phyloP scores from a whole-genome alignment of 371 early-diverging fungal species.

The Haplosporangium sp. region DNA sequence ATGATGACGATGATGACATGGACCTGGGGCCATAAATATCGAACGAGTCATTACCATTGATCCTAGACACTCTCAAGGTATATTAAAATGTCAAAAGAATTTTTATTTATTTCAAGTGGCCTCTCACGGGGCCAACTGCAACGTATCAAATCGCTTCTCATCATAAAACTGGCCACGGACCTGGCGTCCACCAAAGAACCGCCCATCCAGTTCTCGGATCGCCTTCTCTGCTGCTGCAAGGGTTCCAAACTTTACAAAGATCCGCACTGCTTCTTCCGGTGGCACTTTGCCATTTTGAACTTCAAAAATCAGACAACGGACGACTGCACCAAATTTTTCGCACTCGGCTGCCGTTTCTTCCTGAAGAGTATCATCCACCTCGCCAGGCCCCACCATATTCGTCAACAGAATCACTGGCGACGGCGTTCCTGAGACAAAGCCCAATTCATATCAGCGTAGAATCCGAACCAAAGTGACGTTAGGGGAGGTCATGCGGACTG shows the following conservation, averaged over 20 bases:
- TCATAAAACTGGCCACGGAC: slow-evolving; percentile 73
- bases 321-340: slow-evolving; percentile 77
- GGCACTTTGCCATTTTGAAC: slow-evolving; percentile 64
- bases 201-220: slow-evolving; percentile 70
- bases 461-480: not conserved
- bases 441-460: not conserved
- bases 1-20: too few species aligned
- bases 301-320: slow-evolving; percentile 75
- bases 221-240: slow-evolving; percentile 68
- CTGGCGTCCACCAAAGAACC: slow-evolving; percentile 81
- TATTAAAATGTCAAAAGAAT: too few species aligned
- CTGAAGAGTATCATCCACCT: slow-evolving; percentile 78
- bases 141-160: slow-evolving; percentile 60
- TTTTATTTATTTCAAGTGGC: too few species aligned
- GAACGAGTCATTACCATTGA: too few species aligned
- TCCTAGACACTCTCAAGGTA: too few species aligned
- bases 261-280: slow-evolving; percentile 73
- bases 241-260: slow-evolving; percentile 75
- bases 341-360: slow-evolving; percentile 85
- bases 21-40: too few species aligned
- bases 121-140: slow-evolving; percentile 67
- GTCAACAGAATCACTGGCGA: slow-evolving; percentile 66
- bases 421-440: slow-evolving; percentile 12
- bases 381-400: slow-evolving; percentile 77
- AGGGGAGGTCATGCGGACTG: too few species aligned